phyloP scores from a whole-genome alignment of 148 eudicot species.

The Arbutus unedo region DNA sequence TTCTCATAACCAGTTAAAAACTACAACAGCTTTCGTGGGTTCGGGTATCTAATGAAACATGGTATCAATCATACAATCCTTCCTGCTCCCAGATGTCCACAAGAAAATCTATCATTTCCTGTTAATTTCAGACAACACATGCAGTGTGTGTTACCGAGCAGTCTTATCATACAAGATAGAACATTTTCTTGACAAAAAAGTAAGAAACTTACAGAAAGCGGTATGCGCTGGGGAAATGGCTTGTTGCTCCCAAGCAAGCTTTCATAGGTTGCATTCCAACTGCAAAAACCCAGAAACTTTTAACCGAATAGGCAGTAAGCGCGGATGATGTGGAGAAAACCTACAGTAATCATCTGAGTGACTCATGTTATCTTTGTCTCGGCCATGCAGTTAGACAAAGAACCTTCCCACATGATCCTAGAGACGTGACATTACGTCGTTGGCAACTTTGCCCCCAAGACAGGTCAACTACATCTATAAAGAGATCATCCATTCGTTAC shows the following conservation, averaged over 20 bases:
- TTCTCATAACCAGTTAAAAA: background rate
- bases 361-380: background rate
- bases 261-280: conserved; percentile 68
- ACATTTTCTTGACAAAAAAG: background rate
- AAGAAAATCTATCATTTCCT: conserved; percentile 89
- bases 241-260: conserved; percentile 65
- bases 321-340: conserved; percentile 8
- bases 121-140: background rate
- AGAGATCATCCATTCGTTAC: background rate
- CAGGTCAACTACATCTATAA: background rate
- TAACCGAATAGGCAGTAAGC: conserved; percentile 25
- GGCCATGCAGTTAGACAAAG: background rate
- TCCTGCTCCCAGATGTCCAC: conserved; percentile 89
- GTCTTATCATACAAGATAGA: background rate
- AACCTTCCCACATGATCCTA: background rate
- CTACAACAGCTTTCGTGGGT: background rate
- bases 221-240: conserved; percentile 63
- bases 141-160: background rate
- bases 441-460: background rate
- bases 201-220: conserved; percentile 61
- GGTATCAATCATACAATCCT: conserved; percentile 65
- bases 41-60: background rate
- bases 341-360: background rate
- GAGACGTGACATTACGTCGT: background rate
- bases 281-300: conserved; percentile 48